Conservation (phyloP, 164 flowering plant genomes). For the Protea cynaroides region DNA sequence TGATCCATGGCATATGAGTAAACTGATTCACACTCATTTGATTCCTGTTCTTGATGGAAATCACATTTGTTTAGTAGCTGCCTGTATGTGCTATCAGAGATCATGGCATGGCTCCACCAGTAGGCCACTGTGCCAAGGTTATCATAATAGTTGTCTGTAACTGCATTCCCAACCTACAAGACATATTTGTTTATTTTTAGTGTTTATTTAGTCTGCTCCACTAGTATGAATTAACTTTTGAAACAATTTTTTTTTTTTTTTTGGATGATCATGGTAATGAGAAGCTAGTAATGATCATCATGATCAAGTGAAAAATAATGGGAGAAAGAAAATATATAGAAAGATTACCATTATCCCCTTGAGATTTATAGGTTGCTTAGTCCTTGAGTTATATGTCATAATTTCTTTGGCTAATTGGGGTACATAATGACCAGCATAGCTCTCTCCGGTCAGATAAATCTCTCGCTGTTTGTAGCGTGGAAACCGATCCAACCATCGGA, state of each 20-base stretch:
- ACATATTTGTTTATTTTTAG: not conserved
- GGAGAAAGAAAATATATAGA: not conserved
- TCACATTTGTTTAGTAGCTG: conserved; percentile 62
- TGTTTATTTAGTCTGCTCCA: too few relatives aligned
- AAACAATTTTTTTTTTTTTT: too few relatives aligned
- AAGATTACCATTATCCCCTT: conserved; percentile 68
- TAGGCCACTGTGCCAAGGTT: conserved; percentile 79
- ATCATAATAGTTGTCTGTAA: conserved; percentile 82
- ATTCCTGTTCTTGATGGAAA: conserved; percentile 50
- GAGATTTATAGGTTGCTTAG: conserved; percentile 52
- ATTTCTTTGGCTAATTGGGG: conserved; percentile 76
- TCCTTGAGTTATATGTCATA: conserved; percentile 34
- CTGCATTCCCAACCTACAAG: conserved; percentile 77
- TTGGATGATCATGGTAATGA: too few relatives aligned
- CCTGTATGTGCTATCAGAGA: conserved; percentile 64
- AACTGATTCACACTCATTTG: conserved; percentile 58
- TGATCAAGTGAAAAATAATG: too few relatives aligned
- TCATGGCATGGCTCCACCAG: conserved; percentile 98
- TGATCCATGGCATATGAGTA: conserved; percentile 77
- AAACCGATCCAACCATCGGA: conserved; percentile 71
- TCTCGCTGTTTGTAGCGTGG: conserved; percentile 64
- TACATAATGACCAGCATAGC: conserved; percentile 91
- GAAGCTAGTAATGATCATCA: too few relatives aligned
- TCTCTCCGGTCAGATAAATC: conserved; percentile 74
- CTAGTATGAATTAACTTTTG: too few relatives aligned